Base-by-base conservation (phyloP, 2,329 filamentous ascomycete genomes). In the Incumbomyces lentus region DNA sequence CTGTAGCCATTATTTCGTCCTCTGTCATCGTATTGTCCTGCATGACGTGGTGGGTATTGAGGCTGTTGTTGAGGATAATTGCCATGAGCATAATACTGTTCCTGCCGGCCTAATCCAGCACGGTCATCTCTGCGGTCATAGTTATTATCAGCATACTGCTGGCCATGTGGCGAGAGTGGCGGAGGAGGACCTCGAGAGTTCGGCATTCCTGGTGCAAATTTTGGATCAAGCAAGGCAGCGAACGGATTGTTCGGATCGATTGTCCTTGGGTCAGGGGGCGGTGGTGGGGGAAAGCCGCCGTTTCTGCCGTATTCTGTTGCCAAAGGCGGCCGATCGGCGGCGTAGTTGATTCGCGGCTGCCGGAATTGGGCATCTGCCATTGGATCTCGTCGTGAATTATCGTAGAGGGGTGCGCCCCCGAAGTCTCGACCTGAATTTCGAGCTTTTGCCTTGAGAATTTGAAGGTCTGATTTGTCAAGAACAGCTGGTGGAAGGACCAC, bases 401-500 rank as follows among this genome's bases (percentile, higher is more conserved):
- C 68, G 49, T 66, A 63, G 38, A 85, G 69, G 14, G 80, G 80
- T 4, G 73, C 82, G 31, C 84, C 84, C 11, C 84, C 83, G 57
- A 79, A 79, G 40, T 75, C 77, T 44, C 86, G 76, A n/a, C 86
- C 81, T 17, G 75, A 72, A 50, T 77, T 75, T 46, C 76, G 70
- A 30, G 82, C 71, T 60, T 83, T 81, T 44, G 75, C 74, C 60
- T 80, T 79, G 36, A 89, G 76, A 6, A 76, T 73, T 53, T 89
- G 82, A 45, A 90, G 79, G 59, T 95, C 89, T 49, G 76, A 77
- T 30, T 78, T 74, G 48, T 85, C 84, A 1, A 98, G 76, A 8
- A 79, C 82, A 1, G 86, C 79, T 1, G 74, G 68, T 3, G 84
- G 79, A 47, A 89, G 74, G 57, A 82, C 80, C 33, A 89, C 81